Evolutionary conservation across 345 rosid genomes (phyloP).

Genomic region (Geranium rotundifolium): DNA sequence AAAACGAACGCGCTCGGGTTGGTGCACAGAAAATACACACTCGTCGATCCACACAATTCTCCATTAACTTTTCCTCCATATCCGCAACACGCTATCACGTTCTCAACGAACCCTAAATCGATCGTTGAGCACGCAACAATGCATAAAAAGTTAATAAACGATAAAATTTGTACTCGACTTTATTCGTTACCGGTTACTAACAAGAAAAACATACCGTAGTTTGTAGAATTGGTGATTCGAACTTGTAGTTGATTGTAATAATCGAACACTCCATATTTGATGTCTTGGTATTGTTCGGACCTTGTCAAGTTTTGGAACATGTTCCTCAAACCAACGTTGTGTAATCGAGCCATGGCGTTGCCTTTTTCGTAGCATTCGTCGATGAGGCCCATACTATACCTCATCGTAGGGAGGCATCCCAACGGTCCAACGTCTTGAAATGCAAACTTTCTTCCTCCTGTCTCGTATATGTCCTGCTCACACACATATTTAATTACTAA

Average conservation of each 20-base stretch:
- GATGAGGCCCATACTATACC: background rate
- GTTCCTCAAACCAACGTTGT: background rate
- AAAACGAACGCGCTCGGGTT: conserved; percentile 8
- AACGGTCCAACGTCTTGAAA: background rate
- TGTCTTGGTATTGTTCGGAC: too few species aligned
- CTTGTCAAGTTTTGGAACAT: too few species aligned
- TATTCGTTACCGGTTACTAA: too few species aligned
- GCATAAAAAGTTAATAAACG: too few species aligned
- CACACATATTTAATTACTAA: too few species aligned
- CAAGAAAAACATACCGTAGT: background rate
- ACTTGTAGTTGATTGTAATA: too few species aligned
- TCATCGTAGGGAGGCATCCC: background rate
- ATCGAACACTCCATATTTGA: too few species aligned
- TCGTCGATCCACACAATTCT: too few species aligned
- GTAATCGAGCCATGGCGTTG: background rate
- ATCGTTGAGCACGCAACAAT: background rate
- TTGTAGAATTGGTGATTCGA: too few species aligned
- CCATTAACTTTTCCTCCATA: background rate
- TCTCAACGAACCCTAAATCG: conserved; percentile 6
- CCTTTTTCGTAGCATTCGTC: background rate
- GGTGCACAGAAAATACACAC: conserved; percentile 1
- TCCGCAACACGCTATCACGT: conserved; percentile 8
- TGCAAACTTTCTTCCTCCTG: background rate
- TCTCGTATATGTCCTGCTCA: background rate
- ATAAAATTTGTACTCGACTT: too few species aligned